A percentile compares a stretch with the other conserved stretches of the same genome.
phyloP scores from a whole-genome alignment of 768 basidiomycete genomes.

The Amanita pseudoporphyria region DNA sequence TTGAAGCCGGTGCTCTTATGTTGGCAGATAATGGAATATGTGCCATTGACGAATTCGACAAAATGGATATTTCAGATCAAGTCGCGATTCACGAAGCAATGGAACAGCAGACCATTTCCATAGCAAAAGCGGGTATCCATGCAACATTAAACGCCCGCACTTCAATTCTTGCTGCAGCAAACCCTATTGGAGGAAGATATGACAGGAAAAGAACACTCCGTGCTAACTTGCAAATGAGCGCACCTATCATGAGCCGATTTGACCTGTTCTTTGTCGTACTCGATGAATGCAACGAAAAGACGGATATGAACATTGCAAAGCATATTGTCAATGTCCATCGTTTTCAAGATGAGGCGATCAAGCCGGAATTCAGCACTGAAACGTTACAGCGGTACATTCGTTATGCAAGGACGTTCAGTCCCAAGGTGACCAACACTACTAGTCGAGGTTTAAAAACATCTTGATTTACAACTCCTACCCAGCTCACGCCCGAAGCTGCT shows the following conservation, averaged over 20 bases:
- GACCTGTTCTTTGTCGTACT: conserved; percentile 98
- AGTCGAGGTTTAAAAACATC: conserved; percentile 6
- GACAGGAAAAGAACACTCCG: conserved; percentile 89
- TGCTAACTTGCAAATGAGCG: conserved; percentile 94
- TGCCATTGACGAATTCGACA: conserved; percentile 99
- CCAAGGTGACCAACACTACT: conserved; percentile 53
- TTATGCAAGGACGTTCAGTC: conserved; percentile 95
- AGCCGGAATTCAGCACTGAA: conserved; percentile 96
- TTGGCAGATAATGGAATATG: conserved; percentile 99
- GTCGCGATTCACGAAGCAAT: conserved; percentile 99
- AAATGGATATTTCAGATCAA: conserved; percentile 98
- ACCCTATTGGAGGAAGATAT: conserved; percentile 95
- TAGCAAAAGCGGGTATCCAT: conserved; percentile 98
- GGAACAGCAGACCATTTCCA: conserved; percentile 99
- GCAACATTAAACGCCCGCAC: conserved; percentile 97
- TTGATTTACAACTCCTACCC: not conserved
- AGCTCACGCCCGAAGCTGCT: conserved; percentile 91
- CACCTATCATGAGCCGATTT: conserved; percentile 98
- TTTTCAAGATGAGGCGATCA: conserved; percentile 88
- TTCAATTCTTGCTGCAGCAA: conserved; percentile 95
- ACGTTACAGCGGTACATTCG: conserved; percentile 94
- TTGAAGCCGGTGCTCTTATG: conserved; percentile 99
- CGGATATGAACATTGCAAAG: conserved; percentile 86
- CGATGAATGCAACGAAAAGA: conserved; percentile 91
- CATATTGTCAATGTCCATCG: conserved; percentile 98